Conservation (phyloP, 108 stramenopile genomes). For the Tribonema minus region DNA sequence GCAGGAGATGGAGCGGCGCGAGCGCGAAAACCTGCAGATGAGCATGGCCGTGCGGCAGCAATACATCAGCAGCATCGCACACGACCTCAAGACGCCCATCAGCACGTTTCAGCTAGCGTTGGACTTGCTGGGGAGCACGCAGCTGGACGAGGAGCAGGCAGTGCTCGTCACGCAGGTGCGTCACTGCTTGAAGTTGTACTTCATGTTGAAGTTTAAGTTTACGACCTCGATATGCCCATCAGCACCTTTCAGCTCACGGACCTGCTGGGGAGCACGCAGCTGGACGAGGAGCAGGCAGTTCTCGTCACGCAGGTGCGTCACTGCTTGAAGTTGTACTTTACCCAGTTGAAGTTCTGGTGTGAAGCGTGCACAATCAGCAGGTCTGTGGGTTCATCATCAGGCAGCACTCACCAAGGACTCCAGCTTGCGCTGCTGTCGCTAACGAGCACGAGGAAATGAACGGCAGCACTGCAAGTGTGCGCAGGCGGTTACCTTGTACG, state of each 20-base stretch:
- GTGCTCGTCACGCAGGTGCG: not conserved
- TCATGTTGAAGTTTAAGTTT: no score
- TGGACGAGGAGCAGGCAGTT: not conserved
- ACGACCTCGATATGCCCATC: constrained; percentile 10
- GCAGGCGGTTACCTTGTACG: no score
- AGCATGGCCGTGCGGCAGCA: not conserved
- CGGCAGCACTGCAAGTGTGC: no score
- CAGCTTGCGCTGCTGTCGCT: no score
- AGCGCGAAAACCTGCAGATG: not conserved
- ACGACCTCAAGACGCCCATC: constrained; percentile 23
- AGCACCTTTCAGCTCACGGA: not conserved
- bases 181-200: no score
- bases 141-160: not conserved
- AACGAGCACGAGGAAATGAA: no score
- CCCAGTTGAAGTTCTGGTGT: no score
- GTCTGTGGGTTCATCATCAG: no score
- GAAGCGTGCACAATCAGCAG: no score
- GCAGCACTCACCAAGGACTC: no score
- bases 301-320: not conserved
- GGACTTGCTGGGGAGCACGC: not conserved
- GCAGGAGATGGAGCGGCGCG: not conserved
- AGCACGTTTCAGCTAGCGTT: not conserved
- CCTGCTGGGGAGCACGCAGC: not conserved
- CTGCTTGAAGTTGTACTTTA: no score
- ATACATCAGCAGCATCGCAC: constrained; percentile 4